A percentile compares a stretch with the other conserved stretches of the same genome.
Conservation (phyloP, 352 stramenopile species). For the Pythium myriotylum region DNA sequence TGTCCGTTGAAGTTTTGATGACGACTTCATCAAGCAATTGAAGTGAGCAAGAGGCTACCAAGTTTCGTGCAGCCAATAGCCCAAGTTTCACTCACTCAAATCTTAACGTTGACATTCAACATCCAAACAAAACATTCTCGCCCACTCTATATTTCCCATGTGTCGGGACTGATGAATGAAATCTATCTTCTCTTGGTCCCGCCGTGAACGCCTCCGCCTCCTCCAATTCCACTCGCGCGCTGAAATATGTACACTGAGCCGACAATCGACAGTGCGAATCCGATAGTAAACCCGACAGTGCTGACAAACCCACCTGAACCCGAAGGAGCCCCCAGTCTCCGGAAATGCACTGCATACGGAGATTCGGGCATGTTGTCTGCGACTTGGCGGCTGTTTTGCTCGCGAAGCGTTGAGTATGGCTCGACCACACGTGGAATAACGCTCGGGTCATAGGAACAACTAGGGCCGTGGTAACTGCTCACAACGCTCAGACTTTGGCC, state of each 20-base stretch:
- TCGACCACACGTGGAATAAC: conserved; percentile 38
- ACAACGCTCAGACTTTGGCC: conserved; percentile 46
- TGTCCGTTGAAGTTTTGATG: no score
- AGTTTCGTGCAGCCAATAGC: no score
- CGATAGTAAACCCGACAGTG: conserved; percentile 30
- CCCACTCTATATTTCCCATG: background rate
- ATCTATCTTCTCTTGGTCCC: conserved; percentile 29
- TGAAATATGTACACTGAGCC: conserved; percentile 66
- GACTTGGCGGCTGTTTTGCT: conserved; percentile 8
- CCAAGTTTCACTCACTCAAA: no score
- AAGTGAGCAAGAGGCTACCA: no score
- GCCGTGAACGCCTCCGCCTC: background rate
- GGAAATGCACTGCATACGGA: conserved; percentile 29
- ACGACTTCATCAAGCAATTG: no score
- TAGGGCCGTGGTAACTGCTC: conserved; percentile 75
- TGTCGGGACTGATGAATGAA: background rate
- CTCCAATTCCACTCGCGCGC: conserved; percentile 41
- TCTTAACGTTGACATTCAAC: no score
- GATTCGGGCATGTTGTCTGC: conserved; percentile 5
- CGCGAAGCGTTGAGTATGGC: conserved; percentile 27
- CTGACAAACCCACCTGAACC: conserved; percentile 5
- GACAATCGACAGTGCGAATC: conserved; percentile 48
- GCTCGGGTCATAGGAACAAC: conserved; percentile 61
- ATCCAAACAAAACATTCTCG: no score
- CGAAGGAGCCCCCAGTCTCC: background rate